Percentiles rank a stretch among this genome's conserved stretches.
Evolutionary conservation across 768 basidiomycete species (phyloP).

Genomic region (Termitomyces sp.): DNA sequence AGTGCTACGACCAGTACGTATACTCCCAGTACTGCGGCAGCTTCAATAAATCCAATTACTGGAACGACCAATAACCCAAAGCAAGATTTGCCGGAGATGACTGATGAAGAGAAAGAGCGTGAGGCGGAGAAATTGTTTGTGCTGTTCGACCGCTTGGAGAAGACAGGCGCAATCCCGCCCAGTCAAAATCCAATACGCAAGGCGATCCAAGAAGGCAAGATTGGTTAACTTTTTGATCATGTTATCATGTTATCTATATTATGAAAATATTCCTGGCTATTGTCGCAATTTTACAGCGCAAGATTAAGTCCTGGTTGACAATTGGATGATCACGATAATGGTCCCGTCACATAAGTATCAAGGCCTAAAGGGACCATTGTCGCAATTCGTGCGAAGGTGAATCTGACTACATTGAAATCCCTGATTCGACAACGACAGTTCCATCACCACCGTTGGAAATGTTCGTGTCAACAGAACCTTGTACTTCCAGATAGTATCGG

Average conservation of each 20-base stretch:
- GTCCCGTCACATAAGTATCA: not conserved
- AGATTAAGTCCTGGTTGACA: not conserved
- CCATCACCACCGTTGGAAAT: too few species aligned
- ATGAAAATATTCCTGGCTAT: not conserved
- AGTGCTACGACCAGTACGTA: conserved; percentile 20
- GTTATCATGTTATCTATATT: not conserved
- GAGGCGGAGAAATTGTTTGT: conserved; percentile 92
- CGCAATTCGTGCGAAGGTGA: too few species aligned
- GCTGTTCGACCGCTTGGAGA: conserved; percentile 85
- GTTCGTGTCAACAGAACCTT: too few species aligned
- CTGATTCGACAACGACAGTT: too few species aligned
- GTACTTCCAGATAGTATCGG: too few species aligned
- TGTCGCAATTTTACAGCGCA: not conserved
- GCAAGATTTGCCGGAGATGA: conserved; percentile 55
- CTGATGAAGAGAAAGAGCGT: conserved; percentile 89
- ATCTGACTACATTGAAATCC: not conserved
- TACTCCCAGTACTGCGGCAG: conserved; percentile 26
- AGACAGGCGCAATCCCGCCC: conserved; percentile 59
- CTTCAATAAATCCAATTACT: conserved; percentile 78
- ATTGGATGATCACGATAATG: not conserved
- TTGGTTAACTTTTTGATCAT: not conserved
- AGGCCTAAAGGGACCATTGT: not conserved
- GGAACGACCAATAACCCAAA: conserved; percentile 52
- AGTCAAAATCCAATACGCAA: conserved; percentile 69
- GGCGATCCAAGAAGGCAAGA: conserved; percentile 40